These are phyloP conservation scores for Gnomoniopsis smithogilvyi DNA, from an alignment of 2,329 filamentous ascomycete species.

Conservation along the genomic window DNA sequence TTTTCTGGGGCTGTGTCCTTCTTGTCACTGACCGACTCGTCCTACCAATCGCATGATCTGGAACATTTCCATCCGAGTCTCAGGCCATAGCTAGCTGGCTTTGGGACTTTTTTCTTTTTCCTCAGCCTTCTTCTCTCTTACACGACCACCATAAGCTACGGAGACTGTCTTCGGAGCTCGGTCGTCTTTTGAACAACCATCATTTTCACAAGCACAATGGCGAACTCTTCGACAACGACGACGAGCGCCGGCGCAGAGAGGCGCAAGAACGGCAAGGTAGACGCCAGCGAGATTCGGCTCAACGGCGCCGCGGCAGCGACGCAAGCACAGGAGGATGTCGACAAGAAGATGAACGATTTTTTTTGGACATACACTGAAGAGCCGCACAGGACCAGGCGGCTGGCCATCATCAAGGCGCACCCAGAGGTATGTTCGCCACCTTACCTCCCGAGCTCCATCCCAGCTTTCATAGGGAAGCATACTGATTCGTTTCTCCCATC, in stretches of 20 bases:
- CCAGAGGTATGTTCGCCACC: slow-evolving; percentile 65
- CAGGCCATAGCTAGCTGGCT: slow-evolving; percentile 12
- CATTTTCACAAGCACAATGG: slow-evolving; percentile 21
- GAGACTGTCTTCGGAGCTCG: background rate
- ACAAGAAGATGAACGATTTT: slow-evolving; percentile 58
- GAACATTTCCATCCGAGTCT: slow-evolving; percentile 11
- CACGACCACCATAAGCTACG: background rate
- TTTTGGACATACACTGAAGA: slow-evolving; percentile 99
- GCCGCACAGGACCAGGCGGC: slow-evolving; percentile 83
- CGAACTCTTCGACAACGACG: slow-evolving; percentile 24
- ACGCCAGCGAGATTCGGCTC: slow-evolving; percentile 5
- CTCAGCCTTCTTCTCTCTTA: background rate
- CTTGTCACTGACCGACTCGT: slow-evolving; percentile 6
- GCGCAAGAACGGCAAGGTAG: slow-evolving; percentile 21
- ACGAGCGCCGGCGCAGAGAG: slow-evolving; percentile 24
- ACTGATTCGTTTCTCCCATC: slow-evolving; percentile 10
- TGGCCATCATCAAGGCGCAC: slow-evolving; percentile 97
- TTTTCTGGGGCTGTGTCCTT: background rate
- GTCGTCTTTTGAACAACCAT: background rate
- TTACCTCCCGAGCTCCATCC: background rate
- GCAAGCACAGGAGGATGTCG: slow-evolving; percentile 37
- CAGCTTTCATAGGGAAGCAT: background rate
- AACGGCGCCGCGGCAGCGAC: slow-evolving; percentile 23
- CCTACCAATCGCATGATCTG: slow-evolving; percentile 18
- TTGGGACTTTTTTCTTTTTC: background rate